These are phyloP conservation scores for Sodiomyces alkalinus DNA, from an alignment of 2,329 filamentous ascomycete species.

Conservation along the genomic window DNA sequence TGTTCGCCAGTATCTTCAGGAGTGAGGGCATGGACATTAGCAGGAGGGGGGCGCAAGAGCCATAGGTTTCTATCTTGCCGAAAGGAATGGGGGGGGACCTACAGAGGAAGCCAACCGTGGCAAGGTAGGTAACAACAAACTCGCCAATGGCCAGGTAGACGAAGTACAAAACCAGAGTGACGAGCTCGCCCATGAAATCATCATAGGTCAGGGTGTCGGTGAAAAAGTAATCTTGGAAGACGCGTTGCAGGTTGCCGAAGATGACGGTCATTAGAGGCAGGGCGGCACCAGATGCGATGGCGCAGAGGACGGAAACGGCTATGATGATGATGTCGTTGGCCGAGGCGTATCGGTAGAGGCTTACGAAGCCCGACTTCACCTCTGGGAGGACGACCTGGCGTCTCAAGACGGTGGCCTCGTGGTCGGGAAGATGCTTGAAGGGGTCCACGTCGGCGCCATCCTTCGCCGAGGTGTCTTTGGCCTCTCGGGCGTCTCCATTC, in stretches of 20 bases:
- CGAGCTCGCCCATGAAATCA: slow-evolving; percentile 45
- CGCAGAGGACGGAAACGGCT: slow-evolving; percentile 40
- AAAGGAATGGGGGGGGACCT: slow-evolving; percentile 5
- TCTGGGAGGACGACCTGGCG: slow-evolving; percentile 51
- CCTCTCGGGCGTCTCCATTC: no score
- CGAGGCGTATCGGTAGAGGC: slow-evolving; percentile 57
- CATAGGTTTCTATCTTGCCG: no score
- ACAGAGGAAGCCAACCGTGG: slow-evolving; percentile 78
- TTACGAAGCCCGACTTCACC: slow-evolving; percentile 46
- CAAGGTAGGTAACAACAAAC: slow-evolving; percentile 63
- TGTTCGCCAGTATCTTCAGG: slow-evolving; percentile 54
- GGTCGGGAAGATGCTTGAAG: slow-evolving; percentile 44
- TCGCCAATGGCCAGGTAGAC: slow-evolving; percentile 72
- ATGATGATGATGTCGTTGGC: slow-evolving; percentile 50
- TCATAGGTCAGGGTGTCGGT: slow-evolving; percentile 26
- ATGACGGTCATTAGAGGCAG: slow-evolving; percentile 70
- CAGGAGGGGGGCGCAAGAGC: no score
- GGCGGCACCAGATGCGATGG: slow-evolving; percentile 59
- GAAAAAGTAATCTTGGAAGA: slow-evolving; percentile 51
- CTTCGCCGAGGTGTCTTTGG: slow-evolving; percentile 7
- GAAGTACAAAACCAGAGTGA: slow-evolving; percentile 61
- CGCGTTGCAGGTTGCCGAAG: slow-evolving; percentile 61
- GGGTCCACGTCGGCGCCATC: slow-evolving; percentile 34
- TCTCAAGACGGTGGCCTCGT: slow-evolving; percentile 53
- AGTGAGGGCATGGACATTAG: no score